Evolutionary conservation across 768 basidiomycete species (phyloP).

Genomic region (Panus rudis): DNA sequence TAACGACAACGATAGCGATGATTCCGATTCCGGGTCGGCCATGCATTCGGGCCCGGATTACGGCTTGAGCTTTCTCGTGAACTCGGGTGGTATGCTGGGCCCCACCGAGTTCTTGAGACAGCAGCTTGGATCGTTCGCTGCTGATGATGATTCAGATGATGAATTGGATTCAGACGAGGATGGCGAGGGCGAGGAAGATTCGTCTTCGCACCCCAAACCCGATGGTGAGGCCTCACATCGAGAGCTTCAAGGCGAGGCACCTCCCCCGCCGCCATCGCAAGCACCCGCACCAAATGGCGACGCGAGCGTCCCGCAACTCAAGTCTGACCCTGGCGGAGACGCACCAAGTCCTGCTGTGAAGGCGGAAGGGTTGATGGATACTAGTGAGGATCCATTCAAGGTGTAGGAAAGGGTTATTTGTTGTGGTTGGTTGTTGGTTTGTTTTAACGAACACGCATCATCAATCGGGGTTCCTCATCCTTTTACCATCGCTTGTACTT

Average conservation of each 20-base stretch:
- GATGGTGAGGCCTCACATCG: too few species aligned
- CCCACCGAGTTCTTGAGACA: too few species aligned
- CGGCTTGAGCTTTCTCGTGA: slow-evolving; percentile 25
- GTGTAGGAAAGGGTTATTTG: slow-evolving; percentile 11
- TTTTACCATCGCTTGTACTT: too few species aligned
- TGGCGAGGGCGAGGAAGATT: slow-evolving; percentile 25
- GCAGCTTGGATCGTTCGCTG: too few species aligned
- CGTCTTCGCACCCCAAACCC: slow-evolving; percentile 11
- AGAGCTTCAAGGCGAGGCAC: slow-evolving; percentile 35
- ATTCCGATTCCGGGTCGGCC: slow-evolving; percentile 3
- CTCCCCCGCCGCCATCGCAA: slow-evolving; percentile 41
- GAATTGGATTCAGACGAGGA: slow-evolving; percentile 50
- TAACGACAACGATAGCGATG: slow-evolving; percentile 14
- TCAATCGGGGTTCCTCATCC: too few species aligned
- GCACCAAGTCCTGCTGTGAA: slow-evolving; percentile 44
- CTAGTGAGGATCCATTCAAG: slow-evolving; percentile 54
- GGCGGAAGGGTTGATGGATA: slow-evolving; percentile 59
- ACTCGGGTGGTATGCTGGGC: neutral
- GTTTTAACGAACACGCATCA: too few species aligned
- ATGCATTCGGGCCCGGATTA: slow-evolving; percentile 4
- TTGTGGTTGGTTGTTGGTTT: neutral
- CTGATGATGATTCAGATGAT: slow-evolving; percentile 34
- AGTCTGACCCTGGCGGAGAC: slow-evolving; percentile 46
- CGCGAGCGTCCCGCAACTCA: slow-evolving; percentile 40
- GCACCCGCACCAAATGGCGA: slow-evolving; percentile 42